Evolutionary conservation across 1,139 yeast species (phyloP).

Genomic region (Scheffersomyces lignicola): DNA sequence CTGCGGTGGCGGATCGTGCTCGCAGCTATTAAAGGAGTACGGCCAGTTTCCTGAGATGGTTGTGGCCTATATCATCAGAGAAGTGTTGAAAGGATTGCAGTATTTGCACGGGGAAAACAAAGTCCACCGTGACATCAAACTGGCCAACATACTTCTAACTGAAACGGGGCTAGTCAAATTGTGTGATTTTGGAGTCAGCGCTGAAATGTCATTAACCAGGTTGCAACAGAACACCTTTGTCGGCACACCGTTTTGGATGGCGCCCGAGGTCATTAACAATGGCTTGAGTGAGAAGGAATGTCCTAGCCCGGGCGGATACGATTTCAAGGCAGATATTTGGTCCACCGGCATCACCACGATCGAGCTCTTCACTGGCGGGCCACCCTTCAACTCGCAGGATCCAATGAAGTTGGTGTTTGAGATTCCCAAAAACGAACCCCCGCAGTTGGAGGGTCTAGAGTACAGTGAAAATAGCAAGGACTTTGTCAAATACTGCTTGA

Average conservation of each 20-base stretch:
- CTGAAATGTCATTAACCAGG: conserved; percentile 65
- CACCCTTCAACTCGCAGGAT: conserved; percentile 68
- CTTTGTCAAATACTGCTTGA: conserved; percentile 60
- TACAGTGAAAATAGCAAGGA: conserved; percentile 55
- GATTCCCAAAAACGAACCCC: conserved; percentile 71
- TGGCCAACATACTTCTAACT: conserved; percentile 76
- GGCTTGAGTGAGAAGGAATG: conserved; percentile 13
- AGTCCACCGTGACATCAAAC: conserved; percentile 84
- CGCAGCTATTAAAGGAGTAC: conserved; percentile 61
- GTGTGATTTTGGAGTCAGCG: conserved; percentile 89
- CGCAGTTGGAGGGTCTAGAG: conserved; percentile 47
- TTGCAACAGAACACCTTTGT: conserved; percentile 71
- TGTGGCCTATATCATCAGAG: conserved; percentile 58
- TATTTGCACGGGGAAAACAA: conserved; percentile 71
- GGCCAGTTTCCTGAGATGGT: conserved; percentile 56
- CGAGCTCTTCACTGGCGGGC: conserved; percentile 70
- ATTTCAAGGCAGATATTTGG: conserved; percentile 87
- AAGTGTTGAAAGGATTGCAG: conserved; percentile 62
- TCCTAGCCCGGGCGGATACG: conserved; percentile 51
- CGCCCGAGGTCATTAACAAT: conserved; percentile 73
- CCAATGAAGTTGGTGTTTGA: conserved; percentile 75
- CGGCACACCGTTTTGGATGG: conserved; percentile 95
- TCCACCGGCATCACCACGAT: conserved; percentile 81
- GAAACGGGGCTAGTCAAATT: conserved; percentile 62
- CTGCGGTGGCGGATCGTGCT: conserved; percentile 90